These are phyloP conservation scores for Metschnikowia peoriensis DNA, from an alignment of 805 yeast species.

Conservation along the genomic window DNA sequence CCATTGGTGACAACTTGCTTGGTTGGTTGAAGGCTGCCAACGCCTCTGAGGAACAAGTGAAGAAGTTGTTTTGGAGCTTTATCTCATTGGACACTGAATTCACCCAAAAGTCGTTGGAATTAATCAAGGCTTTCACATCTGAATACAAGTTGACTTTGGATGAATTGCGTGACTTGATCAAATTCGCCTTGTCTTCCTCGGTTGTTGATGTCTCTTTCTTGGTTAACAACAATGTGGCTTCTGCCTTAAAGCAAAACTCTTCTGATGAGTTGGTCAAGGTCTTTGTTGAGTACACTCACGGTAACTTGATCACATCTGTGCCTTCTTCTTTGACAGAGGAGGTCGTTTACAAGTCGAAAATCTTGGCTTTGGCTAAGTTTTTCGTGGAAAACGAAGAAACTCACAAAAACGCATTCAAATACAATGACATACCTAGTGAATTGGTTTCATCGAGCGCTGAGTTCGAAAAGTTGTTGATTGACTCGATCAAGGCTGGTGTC, in stretches of 20 bases:
- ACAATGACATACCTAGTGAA: conserved; percentile 35
- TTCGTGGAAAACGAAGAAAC: conserved; percentile 27
- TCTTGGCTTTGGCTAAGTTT: conserved; percentile 40
- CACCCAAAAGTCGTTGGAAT: conserved; percentile 31
- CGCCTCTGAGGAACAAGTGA: conserved; percentile 29
- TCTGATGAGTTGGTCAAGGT: conserved; percentile 26
- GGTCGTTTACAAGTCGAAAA: conserved; percentile 36
- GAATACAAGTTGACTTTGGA: conserved; percentile 21
- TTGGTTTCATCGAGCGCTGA: conserved; percentile 29
- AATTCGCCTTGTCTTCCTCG: conserved; percentile 36
- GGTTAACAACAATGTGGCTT: conserved; percentile 40
- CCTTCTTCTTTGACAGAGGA: conserved; percentile 23
- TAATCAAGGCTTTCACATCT: conserved; percentile 36
- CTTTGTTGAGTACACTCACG: conserved; percentile 35
- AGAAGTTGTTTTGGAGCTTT: conserved; percentile 37
- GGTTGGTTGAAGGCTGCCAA: conserved; percentile 35
- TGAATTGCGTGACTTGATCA: conserved; percentile 32
- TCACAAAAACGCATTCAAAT: conserved; percentile 30
- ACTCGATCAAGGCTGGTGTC: conserved; percentile 43
- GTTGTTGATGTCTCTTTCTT: conserved; percentile 41
- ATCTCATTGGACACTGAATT: conserved; percentile 32
- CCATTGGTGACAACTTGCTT: conserved; percentile 37
- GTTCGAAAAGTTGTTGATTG: conserved; percentile 40
- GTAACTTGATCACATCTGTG: conserved; percentile 29
- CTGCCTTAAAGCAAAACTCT: conserved; percentile 27